Conservation (phyloP, 2,329 filamentous ascomycete genomes). For the Talaromyces sp. region DNA sequence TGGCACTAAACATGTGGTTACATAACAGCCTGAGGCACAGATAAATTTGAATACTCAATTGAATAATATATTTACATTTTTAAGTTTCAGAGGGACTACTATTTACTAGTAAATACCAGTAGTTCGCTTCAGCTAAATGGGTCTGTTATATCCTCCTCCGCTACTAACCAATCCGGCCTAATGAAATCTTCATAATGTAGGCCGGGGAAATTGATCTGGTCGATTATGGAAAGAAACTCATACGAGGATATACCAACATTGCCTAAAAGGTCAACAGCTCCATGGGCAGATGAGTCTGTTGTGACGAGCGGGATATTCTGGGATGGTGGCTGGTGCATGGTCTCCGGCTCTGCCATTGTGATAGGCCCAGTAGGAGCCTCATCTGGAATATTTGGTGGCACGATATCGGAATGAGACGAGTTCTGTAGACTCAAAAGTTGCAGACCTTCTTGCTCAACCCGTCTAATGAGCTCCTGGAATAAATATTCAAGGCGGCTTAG, state of each 20-base stretch:
- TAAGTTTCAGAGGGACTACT: no score
- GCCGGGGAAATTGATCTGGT: conserved; percentile 33
- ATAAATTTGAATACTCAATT: no score
- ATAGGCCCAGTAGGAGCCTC: no score
- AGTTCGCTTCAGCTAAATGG: no score
- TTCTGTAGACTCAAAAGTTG: conserved; percentile 31
- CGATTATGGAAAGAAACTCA: conserved; percentile 44
- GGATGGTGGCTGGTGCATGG: neutral
- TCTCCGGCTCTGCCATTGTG: neutral
- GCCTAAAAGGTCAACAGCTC: conserved; percentile 25
- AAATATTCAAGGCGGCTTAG: conserved; percentile 32
- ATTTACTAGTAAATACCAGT: no score
- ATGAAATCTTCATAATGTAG: neutral
- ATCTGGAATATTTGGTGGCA: no score
- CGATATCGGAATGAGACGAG: no score
- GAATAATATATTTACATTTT: no score
- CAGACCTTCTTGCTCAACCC: conserved; percentile 31
- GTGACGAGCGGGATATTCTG: neutral
- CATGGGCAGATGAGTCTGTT: neutral
- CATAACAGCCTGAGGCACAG: no score
- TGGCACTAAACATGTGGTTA: no score
- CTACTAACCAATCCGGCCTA: no score
- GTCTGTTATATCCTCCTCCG: no score
- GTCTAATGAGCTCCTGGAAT: conserved; percentile 30
- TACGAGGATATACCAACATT: conserved; percentile 45